A percentile compares a stretch with the other conserved stretches of the same genome.
phyloP scores from a whole-genome alignment of 345 rosid genomes.

The Carallia brachiata region DNA sequence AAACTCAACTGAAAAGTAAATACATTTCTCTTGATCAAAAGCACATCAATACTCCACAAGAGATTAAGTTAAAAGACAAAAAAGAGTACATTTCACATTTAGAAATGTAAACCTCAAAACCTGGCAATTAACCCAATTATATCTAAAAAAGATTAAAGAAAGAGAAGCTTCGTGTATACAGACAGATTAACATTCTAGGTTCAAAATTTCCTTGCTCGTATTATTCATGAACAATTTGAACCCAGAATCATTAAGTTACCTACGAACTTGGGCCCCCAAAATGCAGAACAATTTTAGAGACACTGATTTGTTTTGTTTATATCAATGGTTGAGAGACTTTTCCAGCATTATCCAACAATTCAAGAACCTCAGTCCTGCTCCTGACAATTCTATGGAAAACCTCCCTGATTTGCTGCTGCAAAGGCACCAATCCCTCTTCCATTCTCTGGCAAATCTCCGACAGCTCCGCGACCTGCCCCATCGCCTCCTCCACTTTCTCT shows the following conservation, averaged over 20 bases:
- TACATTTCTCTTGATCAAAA: constrained; percentile 2
- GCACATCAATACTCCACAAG: not conserved
- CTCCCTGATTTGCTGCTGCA: constrained; percentile 89
- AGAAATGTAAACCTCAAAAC: constrained; percentile 17
- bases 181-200: constrained; percentile 13
- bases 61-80: not conserved
- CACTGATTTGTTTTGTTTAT: constrained; percentile 12
- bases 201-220: constrained; percentile 9
- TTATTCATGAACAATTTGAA: constrained; percentile 20
- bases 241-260: constrained; percentile 9
- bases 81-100: constrained; percentile 20
- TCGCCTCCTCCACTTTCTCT: constrained; percentile 55
- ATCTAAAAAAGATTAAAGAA: not conserved
- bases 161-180: not conserved
- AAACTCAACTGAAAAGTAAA: not conserved
- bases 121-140: not conserved
- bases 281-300: not conserved
- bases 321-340: constrained; percentile 33
- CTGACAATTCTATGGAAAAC: constrained; percentile 89
- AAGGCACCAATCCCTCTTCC: constrained; percentile 81
- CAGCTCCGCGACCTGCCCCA: constrained; percentile 58
- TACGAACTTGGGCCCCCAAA: not conserved
- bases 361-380: constrained; percentile 80
- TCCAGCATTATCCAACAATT: constrained; percentile 56
- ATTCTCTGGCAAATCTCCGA: constrained; percentile 66